Base-by-base conservation (phyloP, 164 flowering plant genomes). In the Macadamia tetraphylla region DNA sequence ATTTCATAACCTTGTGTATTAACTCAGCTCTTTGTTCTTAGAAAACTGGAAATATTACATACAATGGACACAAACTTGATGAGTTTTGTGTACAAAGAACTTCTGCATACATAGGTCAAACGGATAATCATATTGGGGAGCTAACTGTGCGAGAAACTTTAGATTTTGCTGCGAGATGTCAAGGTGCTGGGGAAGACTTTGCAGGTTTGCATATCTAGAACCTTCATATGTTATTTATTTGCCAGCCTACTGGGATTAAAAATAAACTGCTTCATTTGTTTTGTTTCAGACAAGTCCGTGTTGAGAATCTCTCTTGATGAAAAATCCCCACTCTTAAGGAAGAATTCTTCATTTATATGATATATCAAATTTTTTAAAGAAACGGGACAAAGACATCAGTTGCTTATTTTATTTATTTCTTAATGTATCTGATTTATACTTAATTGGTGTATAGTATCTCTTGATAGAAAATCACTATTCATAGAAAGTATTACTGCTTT, bases 81-180 rank as follows among this genome's bases (percentile, higher is more conserved):
- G 88, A 86, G 29, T 92, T 92, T 73, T 81, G 67, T 55, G 83
- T 84, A 44, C 78, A 78, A 76, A 86, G 96, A 73, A 87, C 91
- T 67, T 69, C 93, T 51, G 96, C 98, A 14, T 92, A 92, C 80
- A 87, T 87, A 7, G 82, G 98, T 74, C 98, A 92, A 79, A 83
- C 86, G 46, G 98, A 92, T 69, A 82, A 81, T 79, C 96, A 92
- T 73, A 86, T 88, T 58, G 89, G 86, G 13, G 96, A 92, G 81
- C 82, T 90, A 29, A 92, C 98, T 30, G 96, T 92, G 2, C 76
- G 98, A 30, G 98, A 92, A 81, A 88, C 98, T 31, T 75, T 92
- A 23, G 92, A 88, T 81, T 92, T 85, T 77, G 94, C 89, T 44
- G 98, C 91, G n/a, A 79, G 96, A 76, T 90, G 86, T 71, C 91